Evolutionary conservation across 108 stramenopile species (phyloP).

Genomic region (Nitzschia palea): DNA sequence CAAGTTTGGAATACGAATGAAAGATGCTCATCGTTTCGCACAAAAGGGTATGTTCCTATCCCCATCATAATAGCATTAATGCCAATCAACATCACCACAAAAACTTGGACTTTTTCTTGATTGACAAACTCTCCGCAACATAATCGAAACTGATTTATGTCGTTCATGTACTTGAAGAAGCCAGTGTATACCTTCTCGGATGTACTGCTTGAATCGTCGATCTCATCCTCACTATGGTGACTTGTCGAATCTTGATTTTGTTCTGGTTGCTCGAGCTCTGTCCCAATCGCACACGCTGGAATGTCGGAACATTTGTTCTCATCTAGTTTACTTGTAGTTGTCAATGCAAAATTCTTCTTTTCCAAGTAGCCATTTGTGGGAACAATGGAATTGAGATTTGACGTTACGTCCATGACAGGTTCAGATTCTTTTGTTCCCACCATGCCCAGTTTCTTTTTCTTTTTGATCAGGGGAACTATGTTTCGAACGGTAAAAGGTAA

Average conservation of each 20-base stretch:
- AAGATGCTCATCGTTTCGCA: constrained; percentile 36
- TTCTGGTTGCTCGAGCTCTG: neutral
- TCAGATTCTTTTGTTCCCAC: too few relatives aligned
- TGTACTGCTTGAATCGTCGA: neutral
- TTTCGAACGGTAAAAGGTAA: too few relatives aligned
- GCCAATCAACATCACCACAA: constrained; percentile 52
- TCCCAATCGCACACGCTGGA: neutral
- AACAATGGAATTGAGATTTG: too few relatives aligned
- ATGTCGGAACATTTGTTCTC: neutral
- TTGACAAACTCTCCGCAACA: constrained; percentile 56
- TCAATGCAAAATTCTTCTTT: too few relatives aligned
- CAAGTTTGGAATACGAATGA: constrained; percentile 37
- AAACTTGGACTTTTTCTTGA: constrained; percentile 46
- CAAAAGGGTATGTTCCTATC: constrained; percentile 62
- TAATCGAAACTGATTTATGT: constrained; percentile 27
- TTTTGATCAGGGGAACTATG: too few relatives aligned
- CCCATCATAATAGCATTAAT: constrained; percentile 84
- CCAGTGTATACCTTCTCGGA: neutral
- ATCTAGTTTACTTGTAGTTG: neutral
- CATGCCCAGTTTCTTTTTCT: too few relatives aligned
- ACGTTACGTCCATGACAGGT: too few relatives aligned
- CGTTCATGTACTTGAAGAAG: constrained; percentile 2
- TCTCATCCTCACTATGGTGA: neutral
- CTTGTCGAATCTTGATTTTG: neutral
- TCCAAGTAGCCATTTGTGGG: too few relatives aligned